A percentile compares a stretch with the other conserved stretches of the same genome.
phyloP scores from a whole-genome alignment of 2,329 filamentous ascomycete species.

The Colletotrichum musae region DNA sequence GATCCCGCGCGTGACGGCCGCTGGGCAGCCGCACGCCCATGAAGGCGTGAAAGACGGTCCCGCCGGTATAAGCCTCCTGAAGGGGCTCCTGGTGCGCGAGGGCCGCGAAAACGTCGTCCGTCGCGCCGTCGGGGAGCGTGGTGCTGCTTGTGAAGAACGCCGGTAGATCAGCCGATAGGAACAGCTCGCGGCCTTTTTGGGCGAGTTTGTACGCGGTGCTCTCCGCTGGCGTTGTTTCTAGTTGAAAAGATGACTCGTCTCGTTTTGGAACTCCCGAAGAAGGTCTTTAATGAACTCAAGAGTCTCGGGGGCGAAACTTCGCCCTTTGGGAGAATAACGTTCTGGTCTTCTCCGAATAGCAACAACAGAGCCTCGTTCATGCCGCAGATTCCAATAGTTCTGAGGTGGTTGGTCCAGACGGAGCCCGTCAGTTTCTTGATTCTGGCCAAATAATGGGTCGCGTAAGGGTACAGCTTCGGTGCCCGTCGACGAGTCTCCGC shows the following conservation, averaged over 20 bases:
- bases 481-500: not conserved
- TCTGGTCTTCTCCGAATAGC: not conserved
- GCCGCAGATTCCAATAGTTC: not conserved
- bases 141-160: not conserved
- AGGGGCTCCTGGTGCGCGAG: not conserved
- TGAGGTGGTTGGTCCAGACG: not conserved
- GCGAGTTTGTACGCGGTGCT: not conserved
- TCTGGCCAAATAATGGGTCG: not conserved
- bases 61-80: not conserved
- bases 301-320: not conserved
- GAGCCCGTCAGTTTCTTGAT: not conserved
- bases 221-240: not conserved
- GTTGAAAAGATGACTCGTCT: not conserved
- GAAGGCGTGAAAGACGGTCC: not conserved
- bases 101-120: not conserved
- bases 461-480: not conserved
- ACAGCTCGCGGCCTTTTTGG: not conserved
- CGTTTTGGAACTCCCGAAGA: not conserved
- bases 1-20: not conserved
- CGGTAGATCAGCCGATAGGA: not conserved
- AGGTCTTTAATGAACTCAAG: conserved; percentile 1
- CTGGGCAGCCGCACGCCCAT: not conserved
- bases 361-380: not conserved
- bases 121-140: not conserved
- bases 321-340: not conserved